These are phyloP conservation scores for Urtica urens DNA, from an alignment of 306 rosid species.

Conservation along the genomic window DNA sequence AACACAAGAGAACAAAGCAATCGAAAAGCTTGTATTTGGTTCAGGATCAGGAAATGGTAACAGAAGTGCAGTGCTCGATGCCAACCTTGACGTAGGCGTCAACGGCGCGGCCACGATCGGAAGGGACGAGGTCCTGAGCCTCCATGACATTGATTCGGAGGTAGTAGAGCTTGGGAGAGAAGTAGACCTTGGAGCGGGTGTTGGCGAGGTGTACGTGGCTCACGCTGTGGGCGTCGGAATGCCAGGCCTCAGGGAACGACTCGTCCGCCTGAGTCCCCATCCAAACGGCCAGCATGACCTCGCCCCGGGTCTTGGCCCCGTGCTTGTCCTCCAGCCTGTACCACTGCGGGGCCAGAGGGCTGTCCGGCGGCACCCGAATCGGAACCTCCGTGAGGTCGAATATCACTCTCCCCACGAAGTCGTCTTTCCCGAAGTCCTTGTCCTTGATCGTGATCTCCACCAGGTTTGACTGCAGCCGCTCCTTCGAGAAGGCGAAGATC, in stretches of 20 bases:
- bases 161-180: slow-evolving; percentile 78
- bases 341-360: slow-evolving; percentile 99
- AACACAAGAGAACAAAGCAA: not conserved
- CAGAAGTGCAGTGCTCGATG: not conserved
- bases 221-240: slow-evolving; percentile 75
- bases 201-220: slow-evolving; percentile 54
- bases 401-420: slow-evolving; percentile 58
- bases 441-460: slow-evolving; percentile 78
- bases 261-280: slow-evolving; percentile 96
- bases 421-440: slow-evolving; percentile 76
- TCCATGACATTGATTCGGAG: slow-evolving; percentile 67
- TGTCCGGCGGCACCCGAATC: slow-evolving; percentile 69
- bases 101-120: slow-evolving; percentile 38
- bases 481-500: slow-evolving; percentile 76
- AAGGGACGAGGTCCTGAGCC: slow-evolving; percentile 77
- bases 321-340: slow-evolving; percentile 62
- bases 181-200: slow-evolving; percentile 78
- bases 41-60: not conserved
- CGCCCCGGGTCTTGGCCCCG: slow-evolving; percentile 49
- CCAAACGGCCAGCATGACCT: slow-evolving; percentile 95
- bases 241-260: slow-evolving; percentile 95
- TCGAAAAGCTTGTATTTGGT: too few relatives aligned
- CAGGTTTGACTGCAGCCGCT: slow-evolving; percentile 55
- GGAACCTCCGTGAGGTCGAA: slow-evolving; percentile 70
- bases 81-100: slow-evolving; percentile 34